Base-by-base conservation (phyloP, 192 early-diverging fungal genomes). In the Coemansia biformis region DNA sequence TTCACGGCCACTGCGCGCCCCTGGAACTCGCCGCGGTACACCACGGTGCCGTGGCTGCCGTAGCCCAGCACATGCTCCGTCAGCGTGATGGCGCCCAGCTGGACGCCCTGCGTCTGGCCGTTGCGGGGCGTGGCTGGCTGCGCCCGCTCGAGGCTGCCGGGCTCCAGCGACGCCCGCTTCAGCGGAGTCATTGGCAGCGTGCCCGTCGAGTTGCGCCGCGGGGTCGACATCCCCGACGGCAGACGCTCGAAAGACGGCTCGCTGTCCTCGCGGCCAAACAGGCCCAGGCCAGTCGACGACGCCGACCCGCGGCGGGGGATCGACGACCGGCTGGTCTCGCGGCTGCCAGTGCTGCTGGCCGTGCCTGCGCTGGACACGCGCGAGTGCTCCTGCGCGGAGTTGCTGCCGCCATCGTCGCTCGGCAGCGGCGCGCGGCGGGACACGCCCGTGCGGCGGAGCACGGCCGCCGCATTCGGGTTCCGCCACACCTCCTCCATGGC, bases 21-120 rank as follows among this genome's bases (percentile, higher is more conserved):
- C 63, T 95, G 89, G 64, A 95, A 97, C 8, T 66, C 78, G n/a
- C 94, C 96, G 37, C 86, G 85, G 59, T 90, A 95, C 30, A 99
- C 96, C 8, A 97, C 85, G 0, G 96, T 99, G 14, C 96, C 96
- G 62, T 97, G 93, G 43, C 87, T 90, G 50, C 96, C 96, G 59
- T 93, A 90, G 5, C 93, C 92, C 55, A 84, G 50, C 33, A 85
- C 64, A 5, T 71, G 75, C 44, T 84, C 79, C 0, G 83, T 67
- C 11, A 90, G 70, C 8, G 63, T 57, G 11, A 92, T 62, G 0
- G 65, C 61, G 0, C 80, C 75, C 36, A 78, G 66, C 0, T 81
- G 66, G 30, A 60, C 32, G 8, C 65, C 68, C 9, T 63, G 55
- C 32, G 46, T 9, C 45, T 43, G 17, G 38, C 28, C 40, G 26